A percentile compares a stretch with the other conserved stretches of the same genome.
These are phyloP conservation scores for Penicillium sp. DNA, from an alignment of 2,329 filamentous ascomycete species.

Conservation along the genomic window DNA sequence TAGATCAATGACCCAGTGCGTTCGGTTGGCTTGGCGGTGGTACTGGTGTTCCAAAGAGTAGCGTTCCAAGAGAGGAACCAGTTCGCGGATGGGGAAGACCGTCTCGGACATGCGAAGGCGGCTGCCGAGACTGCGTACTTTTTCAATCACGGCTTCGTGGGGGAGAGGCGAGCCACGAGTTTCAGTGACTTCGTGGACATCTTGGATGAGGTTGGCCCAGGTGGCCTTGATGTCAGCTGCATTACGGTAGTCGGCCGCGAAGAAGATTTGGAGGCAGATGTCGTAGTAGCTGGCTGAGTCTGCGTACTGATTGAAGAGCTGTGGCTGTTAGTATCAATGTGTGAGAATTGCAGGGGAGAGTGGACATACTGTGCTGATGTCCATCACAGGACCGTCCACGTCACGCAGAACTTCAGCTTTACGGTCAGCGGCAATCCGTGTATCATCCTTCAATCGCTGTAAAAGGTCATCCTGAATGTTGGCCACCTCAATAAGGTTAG, in stretches of 20 bases:
- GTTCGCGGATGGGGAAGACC: slow-evolving; percentile 53
- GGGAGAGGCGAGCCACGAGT: slow-evolving; percentile 43
- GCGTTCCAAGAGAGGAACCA: slow-evolving; percentile 56
- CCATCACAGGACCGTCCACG: slow-evolving; percentile 75
- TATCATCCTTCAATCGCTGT: slow-evolving; percentile 71
- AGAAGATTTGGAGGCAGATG: slow-evolving; percentile 87
- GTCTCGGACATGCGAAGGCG: slow-evolving; percentile 56
- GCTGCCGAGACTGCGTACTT: slow-evolving; percentile 56
- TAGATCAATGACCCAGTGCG: slow-evolving; percentile 63
- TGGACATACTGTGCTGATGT: slow-evolving; percentile 68
- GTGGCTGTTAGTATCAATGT: slow-evolving; percentile 19
- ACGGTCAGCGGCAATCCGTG: slow-evolving; percentile 63
- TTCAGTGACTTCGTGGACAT: slow-evolving; percentile 60
- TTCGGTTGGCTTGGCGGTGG: slow-evolving; percentile 37
- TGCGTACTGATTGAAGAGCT: slow-evolving; percentile 92
- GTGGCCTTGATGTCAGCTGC: slow-evolving; percentile 77
- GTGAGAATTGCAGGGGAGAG: neutral
- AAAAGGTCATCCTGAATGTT: slow-evolving; percentile 93
- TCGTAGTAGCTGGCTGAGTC: slow-evolving; percentile 92
- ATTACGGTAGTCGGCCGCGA: slow-evolving; percentile 86
- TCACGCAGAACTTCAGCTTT: slow-evolving; percentile 62
- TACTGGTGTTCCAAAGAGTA: slow-evolving; percentile 53
- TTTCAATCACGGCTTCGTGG: slow-evolving; percentile 51
- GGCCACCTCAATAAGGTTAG: slow-evolving; percentile 83
- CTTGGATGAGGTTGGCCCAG: slow-evolving; percentile 78